These are phyloP conservation scores for Letharia lupina DNA, from an alignment of 495 filamentous ascomycete genomes.

Conservation along the genomic window DNA sequence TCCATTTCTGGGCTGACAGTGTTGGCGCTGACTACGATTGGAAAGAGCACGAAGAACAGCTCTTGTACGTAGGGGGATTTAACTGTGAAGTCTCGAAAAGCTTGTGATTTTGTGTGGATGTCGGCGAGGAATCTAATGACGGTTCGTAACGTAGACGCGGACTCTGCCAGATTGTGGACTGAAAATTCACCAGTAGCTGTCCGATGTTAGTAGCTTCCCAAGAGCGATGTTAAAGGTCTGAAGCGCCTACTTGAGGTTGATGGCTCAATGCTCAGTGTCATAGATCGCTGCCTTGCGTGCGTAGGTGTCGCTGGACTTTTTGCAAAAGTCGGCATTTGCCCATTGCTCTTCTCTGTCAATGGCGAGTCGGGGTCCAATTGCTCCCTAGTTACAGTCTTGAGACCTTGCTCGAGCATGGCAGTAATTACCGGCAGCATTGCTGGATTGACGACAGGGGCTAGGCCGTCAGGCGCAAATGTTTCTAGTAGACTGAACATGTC, in stretches of 20 bases:
- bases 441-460: slow-evolving; percentile 59
- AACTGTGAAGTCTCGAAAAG: slow-evolving; percentile 72
- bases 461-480: slow-evolving; percentile 49
- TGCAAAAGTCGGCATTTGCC: slow-evolving; percentile 1
- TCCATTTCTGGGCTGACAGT: slow-evolving; percentile 73
- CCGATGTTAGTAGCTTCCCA: neutral
- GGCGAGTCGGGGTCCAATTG: slow-evolving; percentile 52
- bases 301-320: slow-evolving; percentile 54
- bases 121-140: slow-evolving; percentile 73
- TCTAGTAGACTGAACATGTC: slow-evolving; percentile 65
- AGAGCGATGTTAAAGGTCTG: neutral
- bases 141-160: slow-evolving; percentile 49
- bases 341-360: slow-evolving; percentile 25
- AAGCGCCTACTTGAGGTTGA: slow-evolving; percentile 16
- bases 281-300: slow-evolving; percentile 51
- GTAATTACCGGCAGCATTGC: slow-evolving; percentile 73
- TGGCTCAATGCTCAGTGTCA: slow-evolving; percentile 29
- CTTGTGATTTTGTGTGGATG: slow-evolving; percentile 60
- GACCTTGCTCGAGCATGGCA: slow-evolving; percentile 78
- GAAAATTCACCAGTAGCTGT: neutral
- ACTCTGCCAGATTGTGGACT: slow-evolving; percentile 17
- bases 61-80: slow-evolving; percentile 70
- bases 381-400: slow-evolving; percentile 57
- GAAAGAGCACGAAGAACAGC: slow-evolving; percentile 70
- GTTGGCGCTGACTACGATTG: slow-evolving; percentile 76